These are phyloP conservation scores for Phytophthora sojae DNA, from an alignment of 352 stramenopile genomes.

Conservation along the genomic window DNA sequence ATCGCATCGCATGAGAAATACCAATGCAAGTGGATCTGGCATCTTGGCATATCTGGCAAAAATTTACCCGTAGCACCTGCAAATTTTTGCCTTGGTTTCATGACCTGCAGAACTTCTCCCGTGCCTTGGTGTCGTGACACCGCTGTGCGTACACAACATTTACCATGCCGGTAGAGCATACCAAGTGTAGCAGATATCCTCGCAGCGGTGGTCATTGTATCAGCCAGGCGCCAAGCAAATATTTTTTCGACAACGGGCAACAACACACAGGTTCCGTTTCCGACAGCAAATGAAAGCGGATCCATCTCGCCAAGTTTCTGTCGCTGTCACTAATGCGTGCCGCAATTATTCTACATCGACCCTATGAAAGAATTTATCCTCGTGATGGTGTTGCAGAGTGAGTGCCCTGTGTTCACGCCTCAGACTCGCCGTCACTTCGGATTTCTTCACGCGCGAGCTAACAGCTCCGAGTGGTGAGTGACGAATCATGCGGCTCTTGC, in stretches of 20 bases:
- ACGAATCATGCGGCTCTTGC: conserved; percentile 8
- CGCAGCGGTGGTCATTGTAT: neutral
- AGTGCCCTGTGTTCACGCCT: neutral
- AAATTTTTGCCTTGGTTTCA: too few relatives aligned
- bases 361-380: conserved; percentile 22
- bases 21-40: too few relatives aligned
- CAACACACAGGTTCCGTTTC: neutral
- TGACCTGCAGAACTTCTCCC: neutral
- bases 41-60: too few relatives aligned
- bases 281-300: neutral
- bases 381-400: conserved; percentile 20
- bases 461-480: neutral
- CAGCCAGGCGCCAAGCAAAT: neutral
- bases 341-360: conserved; percentile 5
- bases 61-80: neutral
- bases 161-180: too few relatives aligned
- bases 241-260: neutral
- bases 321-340: conserved; percentile 1
- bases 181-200: neutral
- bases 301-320: neutral
- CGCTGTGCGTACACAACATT: too few relatives aligned
- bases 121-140: too few relatives aligned
- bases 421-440: conserved; percentile 11
- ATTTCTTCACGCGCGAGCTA: conserved; percentile 10
- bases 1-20: too few relatives aligned